These are phyloP conservation scores for Gautieria morchelliformis DNA, from an alignment of 768 basidiomycete species.

Conservation along the genomic window DNA sequence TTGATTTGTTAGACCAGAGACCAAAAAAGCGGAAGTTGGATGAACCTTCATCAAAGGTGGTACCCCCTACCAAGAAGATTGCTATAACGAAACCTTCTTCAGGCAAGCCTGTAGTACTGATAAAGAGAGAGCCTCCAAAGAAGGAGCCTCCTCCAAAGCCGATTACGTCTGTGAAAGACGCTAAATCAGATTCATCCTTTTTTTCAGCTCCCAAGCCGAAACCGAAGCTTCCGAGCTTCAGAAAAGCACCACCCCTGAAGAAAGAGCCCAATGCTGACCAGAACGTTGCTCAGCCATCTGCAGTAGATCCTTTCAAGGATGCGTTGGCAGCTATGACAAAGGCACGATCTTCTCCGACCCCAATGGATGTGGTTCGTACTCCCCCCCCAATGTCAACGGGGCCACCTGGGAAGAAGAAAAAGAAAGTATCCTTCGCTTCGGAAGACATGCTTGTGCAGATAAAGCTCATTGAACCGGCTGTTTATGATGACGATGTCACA, in stretches of 20 bases:
- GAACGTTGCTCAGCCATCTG: slow-evolving; percentile 67
- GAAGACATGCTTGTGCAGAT: slow-evolving; percentile 66
- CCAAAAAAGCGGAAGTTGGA: slow-evolving; percentile 64
- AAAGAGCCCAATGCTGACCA: slow-evolving; percentile 45
- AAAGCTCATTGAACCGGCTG: slow-evolving; percentile 72
- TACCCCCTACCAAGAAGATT: slow-evolving; percentile 57
- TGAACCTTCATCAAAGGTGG: slow-evolving; percentile 39
- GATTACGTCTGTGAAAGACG: slow-evolving; percentile 49
- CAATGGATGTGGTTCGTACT: slow-evolving; percentile 20
- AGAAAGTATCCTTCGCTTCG: slow-evolving; percentile 70
- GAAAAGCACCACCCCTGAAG: slow-evolving; percentile 44
- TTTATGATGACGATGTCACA: slow-evolving; percentile 83
- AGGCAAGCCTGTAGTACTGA: slow-evolving; percentile 22
- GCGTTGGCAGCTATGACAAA: slow-evolving; percentile 68
- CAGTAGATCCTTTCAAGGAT: slow-evolving; percentile 76
- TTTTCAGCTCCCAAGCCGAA: slow-evolving; percentile 83
- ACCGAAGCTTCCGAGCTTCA: slow-evolving; percentile 77
- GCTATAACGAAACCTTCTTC: slow-evolving; percentile 37
- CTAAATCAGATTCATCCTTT: slow-evolving; percentile 80
- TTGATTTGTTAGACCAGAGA: slow-evolving; percentile 9
- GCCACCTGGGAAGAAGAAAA: slow-evolving; percentile 54
- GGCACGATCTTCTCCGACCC: slow-evolving; percentile 46
- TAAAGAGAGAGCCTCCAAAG: slow-evolving; percentile 47
- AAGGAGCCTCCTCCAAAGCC: slow-evolving; percentile 15
- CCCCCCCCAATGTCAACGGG: slow-evolving; percentile 1